Base-by-base conservation (phyloP, 202 grass and related monocot species). In the Panicum virgatum region DNA sequence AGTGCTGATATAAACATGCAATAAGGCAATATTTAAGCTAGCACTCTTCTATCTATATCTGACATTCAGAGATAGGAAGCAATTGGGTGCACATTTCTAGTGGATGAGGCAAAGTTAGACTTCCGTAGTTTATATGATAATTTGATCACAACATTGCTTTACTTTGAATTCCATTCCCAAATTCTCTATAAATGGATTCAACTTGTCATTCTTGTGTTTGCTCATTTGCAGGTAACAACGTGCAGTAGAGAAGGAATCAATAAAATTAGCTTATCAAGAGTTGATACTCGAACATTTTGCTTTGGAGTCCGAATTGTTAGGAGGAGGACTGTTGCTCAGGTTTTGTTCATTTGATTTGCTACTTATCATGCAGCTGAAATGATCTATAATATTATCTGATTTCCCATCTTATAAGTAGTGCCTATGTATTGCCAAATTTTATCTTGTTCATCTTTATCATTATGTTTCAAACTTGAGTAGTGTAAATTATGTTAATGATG, bases 291-390 rank as follows among this genome's bases (percentile, higher is more conserved):
- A 19, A 85, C 89, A 14, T 99, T 99, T 89, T 99, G 93, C 81
- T 99, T 99, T 84, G 96, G 96, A 42, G 89, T 99, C 69, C 84
- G 96, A 89, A 85, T 99, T 80, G 93, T 80, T 39, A 90, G 19
- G 78, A 90, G 85, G 82, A 91, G 74, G 62, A 90, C 77, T 64
- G 50, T 94, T 83, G 43, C 82, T 81, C 83, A 93, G 91, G 96
- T 99, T 88, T 70, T 46, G 19, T 79, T 46, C 25, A 65, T 43
- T 23, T 75, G n/a, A 74, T 57, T 69, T 60, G 32, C 39, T 78
- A 46, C 61, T 64, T 53, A 72, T 69, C 38, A 30, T 64, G 8
- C n/a, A 13, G 40, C 68, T 83, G 44, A 88, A n/a, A 73, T 86
- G 13, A 53, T 71, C 52, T 38, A 32, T 73, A 66, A 26, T 16